Base-by-base conservation (phyloP, 306 rosid species). In the Rosa multiflora region DNA sequence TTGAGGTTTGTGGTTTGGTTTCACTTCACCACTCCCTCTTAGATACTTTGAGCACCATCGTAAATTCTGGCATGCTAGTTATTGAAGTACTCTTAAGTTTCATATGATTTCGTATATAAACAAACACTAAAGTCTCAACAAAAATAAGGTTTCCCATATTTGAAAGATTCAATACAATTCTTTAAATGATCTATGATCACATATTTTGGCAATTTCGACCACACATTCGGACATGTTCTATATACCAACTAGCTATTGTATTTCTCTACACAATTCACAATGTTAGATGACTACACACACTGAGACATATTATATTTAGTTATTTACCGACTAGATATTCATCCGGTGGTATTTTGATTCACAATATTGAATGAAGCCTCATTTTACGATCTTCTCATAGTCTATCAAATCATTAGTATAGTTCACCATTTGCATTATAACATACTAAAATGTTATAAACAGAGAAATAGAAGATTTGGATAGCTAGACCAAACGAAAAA, bases 31-130 rank as follows among this genome's bases (percentile, higher is more conserved):
- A 39, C 72, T 37, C 49, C 48, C 72, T 39, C 49, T 40, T 18
- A 9, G 72, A 67, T 67, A 39, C 26, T 20, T 40, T 67, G 72
- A 20, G 72, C 72, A 39, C 29, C 49, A 67, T 40, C 29, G 72
- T 18, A 39, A 39, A 67, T 43, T 17, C 49, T 39, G 49, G 48
- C 48, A 39, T 40, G 29, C 49, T 15, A 35, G 6, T 66, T 66
- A 35, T 35, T 14, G 21, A 6, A 66, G 46, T 35, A 64, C 70
- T 66, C 9, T 32, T 35, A 15, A 66, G 46, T 4, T 35, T 66
- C 20, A 66, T 35, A 35, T 63, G 13, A 29, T 10, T n/a, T n/a
- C 14, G 6, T 23, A 59, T 26, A 61, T 26, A 61, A 1, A 26
- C 17, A 61, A 4, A 23, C 37, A 10, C 37, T 10, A 0, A 11